These are phyloP conservation scores for Azolla pinnata DNA, from an alignment of 75 land plant genomes.

Conservation along the genomic window DNA sequence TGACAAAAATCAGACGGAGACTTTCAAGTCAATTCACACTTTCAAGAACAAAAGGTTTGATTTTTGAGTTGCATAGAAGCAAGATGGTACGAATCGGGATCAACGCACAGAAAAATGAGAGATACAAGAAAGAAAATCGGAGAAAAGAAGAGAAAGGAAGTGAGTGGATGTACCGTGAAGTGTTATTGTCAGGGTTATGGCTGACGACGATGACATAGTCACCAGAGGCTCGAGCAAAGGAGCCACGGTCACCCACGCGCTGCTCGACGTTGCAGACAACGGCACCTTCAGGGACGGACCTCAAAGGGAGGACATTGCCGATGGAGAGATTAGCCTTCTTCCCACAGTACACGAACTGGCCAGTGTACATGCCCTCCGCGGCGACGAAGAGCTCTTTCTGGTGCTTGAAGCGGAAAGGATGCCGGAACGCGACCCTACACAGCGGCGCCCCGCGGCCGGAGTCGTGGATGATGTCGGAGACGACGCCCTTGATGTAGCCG, in stretches of 20 bases:
- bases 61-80: too few species aligned
- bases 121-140: too few species aligned
- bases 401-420: slow-evolving; percentile 40
- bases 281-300: slow-evolving; percentile 40
- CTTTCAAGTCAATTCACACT: too few species aligned
- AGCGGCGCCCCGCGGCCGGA: slow-evolving; percentile 37
- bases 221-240: slow-evolving; percentile 36
- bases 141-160: too few species aligned
- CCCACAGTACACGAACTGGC: slow-evolving; percentile 39
- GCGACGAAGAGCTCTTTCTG: slow-evolving; percentile 46
- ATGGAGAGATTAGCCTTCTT: slow-evolving; percentile 35
- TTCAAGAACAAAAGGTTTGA: too few species aligned
- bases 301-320: slow-evolving; percentile 36
- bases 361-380: slow-evolving; percentile 41
- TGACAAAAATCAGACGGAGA: too few species aligned
- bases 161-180: slow-evolving; percentile 42
- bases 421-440: slow-evolving; percentile 30
- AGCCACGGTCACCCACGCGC: slow-evolving; percentile 35
- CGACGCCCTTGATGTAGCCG: slow-evolving; percentile 44
- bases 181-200: slow-evolving; percentile 52
- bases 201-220: slow-evolving; percentile 45
- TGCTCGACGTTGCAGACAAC: slow-evolving; percentile 44
- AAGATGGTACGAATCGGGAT: too few species aligned
- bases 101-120: too few species aligned
- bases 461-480: slow-evolving; percentile 33